These are phyloP conservation scores for Ophiostoma novo-ulmi DNA, from an alignment of 2,329 filamentous ascomycete genomes.

Conservation along the genomic window DNA sequence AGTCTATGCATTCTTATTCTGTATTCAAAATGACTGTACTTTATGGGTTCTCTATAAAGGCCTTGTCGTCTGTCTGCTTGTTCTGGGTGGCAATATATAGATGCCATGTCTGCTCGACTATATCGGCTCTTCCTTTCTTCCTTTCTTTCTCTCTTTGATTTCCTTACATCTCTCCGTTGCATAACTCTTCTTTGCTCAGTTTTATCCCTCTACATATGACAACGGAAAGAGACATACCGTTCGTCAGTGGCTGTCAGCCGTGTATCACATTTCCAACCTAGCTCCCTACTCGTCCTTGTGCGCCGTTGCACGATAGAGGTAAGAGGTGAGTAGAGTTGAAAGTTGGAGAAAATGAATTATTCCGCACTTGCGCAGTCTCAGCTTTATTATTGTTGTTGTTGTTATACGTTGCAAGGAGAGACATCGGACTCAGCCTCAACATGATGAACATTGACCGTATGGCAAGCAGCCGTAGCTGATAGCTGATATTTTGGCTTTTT, in stretches of 20 bases:
- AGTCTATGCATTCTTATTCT: background rate
- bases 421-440: background rate
- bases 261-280: constrained; percentile 1
- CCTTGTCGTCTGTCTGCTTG: too few species aligned
- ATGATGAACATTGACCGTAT: background rate
- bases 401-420: background rate
- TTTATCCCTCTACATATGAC: background rate
- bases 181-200: background rate
- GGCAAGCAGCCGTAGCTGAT: background rate
- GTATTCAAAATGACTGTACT: too few species aligned
- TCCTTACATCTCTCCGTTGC: background rate
- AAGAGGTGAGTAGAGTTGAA: background rate
- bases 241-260: constrained; percentile 11
- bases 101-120: too few species aligned
- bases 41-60: too few species aligned
- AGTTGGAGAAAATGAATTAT: background rate
- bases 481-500: background rate
- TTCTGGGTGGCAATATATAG: too few species aligned
- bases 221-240: constrained; percentile 8
- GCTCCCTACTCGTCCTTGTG: background rate
- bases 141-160: background rate
- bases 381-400: background rate
- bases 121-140: too few species aligned
- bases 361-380: background rate
- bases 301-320: background rate